Conservation (phyloP, 192 early-diverging fungal species). For the Haplosporangium gracile region DNA sequence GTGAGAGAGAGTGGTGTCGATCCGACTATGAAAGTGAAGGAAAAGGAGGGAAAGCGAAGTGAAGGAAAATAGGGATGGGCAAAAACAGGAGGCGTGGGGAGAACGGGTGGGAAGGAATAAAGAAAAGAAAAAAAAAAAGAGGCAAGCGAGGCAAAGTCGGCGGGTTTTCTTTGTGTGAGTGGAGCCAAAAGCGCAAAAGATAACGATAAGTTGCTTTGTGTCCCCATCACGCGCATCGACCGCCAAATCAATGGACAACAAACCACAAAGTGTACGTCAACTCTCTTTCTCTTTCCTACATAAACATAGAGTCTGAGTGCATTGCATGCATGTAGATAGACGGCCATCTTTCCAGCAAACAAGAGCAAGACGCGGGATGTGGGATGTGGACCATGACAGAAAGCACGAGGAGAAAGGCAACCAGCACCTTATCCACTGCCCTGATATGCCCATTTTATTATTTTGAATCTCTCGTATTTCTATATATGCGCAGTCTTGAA, state of each 20-base stretch:
- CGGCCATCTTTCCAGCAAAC: not conserved
- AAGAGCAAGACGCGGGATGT: not conserved
- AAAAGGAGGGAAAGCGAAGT: not conserved
- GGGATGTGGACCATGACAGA: not conserved
- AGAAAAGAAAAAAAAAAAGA: too few relatives aligned
- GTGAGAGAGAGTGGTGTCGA: not conserved
- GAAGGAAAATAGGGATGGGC: not conserved
- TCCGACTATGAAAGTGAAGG: not conserved
- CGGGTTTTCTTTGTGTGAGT: not conserved
- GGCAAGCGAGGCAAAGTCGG: not conserved
- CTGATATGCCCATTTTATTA: not conserved
- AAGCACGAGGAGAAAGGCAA: slow-evolving; percentile 1
- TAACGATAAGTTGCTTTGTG: not conserved
- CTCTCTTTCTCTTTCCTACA: not conserved
- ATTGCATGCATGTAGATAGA: not conserved
- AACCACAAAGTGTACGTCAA: not conserved
- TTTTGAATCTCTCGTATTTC: slow-evolving; percentile 7
- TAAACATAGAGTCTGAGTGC: not conserved
- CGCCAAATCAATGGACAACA: not conserved
- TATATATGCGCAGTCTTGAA: slow-evolving; percentile 2
- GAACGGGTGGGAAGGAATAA: not conserved
- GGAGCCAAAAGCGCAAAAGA: not conserved
- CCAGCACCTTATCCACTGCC: not conserved
- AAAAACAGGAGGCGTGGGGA: not conserved
- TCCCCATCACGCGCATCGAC: not conserved